Evolutionary conservation across 345 rosid species (phyloP).

Genomic region (Balakata baccata): DNA sequence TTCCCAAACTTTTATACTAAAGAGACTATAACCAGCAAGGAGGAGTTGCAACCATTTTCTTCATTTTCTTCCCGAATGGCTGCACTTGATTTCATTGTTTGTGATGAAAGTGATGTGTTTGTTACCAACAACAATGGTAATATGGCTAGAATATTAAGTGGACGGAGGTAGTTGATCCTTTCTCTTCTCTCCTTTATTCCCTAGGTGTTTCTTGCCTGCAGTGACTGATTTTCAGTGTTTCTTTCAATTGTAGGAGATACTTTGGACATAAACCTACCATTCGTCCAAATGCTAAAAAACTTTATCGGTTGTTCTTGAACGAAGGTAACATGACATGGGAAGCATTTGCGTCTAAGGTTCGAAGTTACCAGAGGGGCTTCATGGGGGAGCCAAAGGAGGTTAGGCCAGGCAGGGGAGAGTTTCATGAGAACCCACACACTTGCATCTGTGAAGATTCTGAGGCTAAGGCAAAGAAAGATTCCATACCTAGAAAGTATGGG

Average conservation of each 20-base stretch:
- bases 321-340: constrained; percentile 80
- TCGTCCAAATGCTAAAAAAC: constrained; percentile 90
- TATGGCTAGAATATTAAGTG: constrained; percentile 92
- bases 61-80: constrained; percentile 96
- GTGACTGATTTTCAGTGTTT: not conserved
- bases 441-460: constrained; percentile 77
- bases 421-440: constrained; percentile 89
- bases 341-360: constrained; percentile 70
- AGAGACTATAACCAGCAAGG: constrained; percentile 73
- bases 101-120: constrained; percentile 93
- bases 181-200: not conserved
- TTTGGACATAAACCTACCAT: constrained; percentile 93
- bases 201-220: too few relatives aligned
- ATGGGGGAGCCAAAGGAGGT: constrained; percentile 97
- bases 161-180: constrained; percentile 59
- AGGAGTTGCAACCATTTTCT: constrained; percentile 71
- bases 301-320: constrained; percentile 63
- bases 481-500: constrained; percentile 44
- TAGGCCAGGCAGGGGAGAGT: constrained; percentile 93
- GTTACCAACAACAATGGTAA: constrained; percentile 97
- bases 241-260: constrained; percentile 58
- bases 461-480: constrained; percentile 40
- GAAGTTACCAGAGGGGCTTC: constrained; percentile 77
- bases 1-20: constrained; percentile 87
- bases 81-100: constrained; percentile 91